These are phyloP conservation scores for Phialemoniopsis sp. DNA, from an alignment of 2,329 filamentous ascomycete genomes.

Conservation along the genomic window DNA sequence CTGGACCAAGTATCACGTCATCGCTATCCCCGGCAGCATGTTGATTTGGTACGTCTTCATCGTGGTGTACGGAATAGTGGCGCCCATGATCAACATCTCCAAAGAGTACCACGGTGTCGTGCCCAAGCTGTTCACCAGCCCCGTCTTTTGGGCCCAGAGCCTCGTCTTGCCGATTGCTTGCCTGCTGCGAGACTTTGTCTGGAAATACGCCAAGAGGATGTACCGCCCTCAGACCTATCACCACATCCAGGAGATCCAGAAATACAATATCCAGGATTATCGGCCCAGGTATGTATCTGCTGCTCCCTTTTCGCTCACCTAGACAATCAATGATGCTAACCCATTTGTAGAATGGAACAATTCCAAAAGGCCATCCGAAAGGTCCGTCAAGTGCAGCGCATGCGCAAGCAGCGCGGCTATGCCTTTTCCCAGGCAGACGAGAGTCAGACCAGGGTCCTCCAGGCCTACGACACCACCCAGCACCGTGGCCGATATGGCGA, in stretches of 20 bases:
- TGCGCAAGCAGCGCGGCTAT: slow-evolving; percentile 98
- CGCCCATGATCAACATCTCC: slow-evolving; percentile 77
- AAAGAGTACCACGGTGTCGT: slow-evolving; percentile 83
- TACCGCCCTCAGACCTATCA: slow-evolving; percentile 95
- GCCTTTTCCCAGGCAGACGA: slow-evolving; percentile 98
- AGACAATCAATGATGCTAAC: slow-evolving; percentile 12
- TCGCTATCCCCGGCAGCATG: slow-evolving; percentile 93
- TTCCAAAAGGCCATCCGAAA: slow-evolving; percentile 99
- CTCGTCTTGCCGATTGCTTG: slow-evolving; percentile 76
- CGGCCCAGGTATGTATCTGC: slow-evolving; percentile 67
- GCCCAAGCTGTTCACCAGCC: slow-evolving; percentile 72
- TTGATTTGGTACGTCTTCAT: slow-evolving; percentile 88
- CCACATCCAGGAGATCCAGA: slow-evolving; percentile 98
- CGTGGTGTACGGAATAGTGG: slow-evolving; percentile 80
- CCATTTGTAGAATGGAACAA: slow-evolving; percentile 80
- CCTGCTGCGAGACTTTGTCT: slow-evolving; percentile 82
- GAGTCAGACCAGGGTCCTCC: slow-evolving; percentile 87
- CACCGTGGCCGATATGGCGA: slow-evolving; percentile 90
- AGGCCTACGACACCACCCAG: slow-evolving; percentile 96
- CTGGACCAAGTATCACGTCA: slow-evolving; percentile 97
- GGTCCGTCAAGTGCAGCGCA: slow-evolving; percentile 94
- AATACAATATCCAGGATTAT: slow-evolving; percentile 99
- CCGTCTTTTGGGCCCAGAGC: slow-evolving; percentile 90
- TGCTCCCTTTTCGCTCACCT: slow-evolving; percentile 1
- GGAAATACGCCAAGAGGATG: slow-evolving; percentile 98